Evolutionary conservation across 2,329 filamentous ascomycete species (phyloP).

Genomic region (Nigrograna mackinnonii): DNA sequence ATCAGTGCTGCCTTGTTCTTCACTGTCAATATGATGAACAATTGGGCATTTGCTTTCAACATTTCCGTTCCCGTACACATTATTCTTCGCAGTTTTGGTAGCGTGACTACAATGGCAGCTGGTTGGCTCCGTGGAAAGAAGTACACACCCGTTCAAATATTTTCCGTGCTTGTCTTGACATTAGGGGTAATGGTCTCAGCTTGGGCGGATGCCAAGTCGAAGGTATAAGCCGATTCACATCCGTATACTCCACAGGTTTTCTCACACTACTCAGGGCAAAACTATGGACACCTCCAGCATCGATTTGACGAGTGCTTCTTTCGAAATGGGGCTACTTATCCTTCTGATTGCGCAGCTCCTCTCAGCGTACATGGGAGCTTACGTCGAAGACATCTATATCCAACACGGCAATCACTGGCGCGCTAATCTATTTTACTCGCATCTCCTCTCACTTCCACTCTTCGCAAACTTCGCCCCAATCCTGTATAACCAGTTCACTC

Average conservation of each 20-base stretch:
- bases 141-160: conserved; percentile 78
- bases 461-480: conserved; percentile 73
- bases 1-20: conserved; percentile 92
- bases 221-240: conserved; percentile 68
- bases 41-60: conserved; percentile 95
- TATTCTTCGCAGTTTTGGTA: conserved; percentile 91
- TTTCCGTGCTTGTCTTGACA: conserved; percentile 82
- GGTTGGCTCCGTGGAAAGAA: conserved; percentile 84
- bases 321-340: conserved; percentile 74
- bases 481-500: conserved; percentile 65
- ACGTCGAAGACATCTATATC: conserved; percentile 88
- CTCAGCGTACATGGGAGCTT: conserved; percentile 92
- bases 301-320: conserved; percentile 49
- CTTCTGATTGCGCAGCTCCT: conserved; percentile 87
- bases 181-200: conserved; percentile 85
- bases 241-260: neutral
- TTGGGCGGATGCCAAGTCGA: conserved; percentile 84
- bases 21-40: conserved; percentile 92
- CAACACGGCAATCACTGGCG: conserved; percentile 88
- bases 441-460: conserved; percentile 73
- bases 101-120: conserved; percentile 93
- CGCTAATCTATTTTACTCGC: conserved; percentile 95
- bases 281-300: conserved; percentile 46
- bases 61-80: conserved; percentile 98
- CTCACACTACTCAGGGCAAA: conserved; percentile 50